These are phyloP conservation scores for Coniochaeta sp. DNA, from an alignment of 2,329 filamentous ascomycete genomes.

Conservation along the genomic window DNA sequence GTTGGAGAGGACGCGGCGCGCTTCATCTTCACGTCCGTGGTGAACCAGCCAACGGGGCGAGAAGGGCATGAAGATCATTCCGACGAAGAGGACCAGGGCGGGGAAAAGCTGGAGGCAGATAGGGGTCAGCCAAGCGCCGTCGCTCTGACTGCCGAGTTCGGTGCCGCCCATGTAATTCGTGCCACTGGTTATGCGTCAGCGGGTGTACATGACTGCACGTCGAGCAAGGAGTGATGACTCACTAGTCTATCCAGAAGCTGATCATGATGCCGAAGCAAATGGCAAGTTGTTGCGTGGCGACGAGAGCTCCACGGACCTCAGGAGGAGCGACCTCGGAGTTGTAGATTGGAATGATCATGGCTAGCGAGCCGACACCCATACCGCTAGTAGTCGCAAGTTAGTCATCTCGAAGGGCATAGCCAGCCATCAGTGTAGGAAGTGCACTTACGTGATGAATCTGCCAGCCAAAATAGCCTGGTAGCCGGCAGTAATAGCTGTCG, in stretches of 20 bases:
- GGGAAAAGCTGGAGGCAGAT: slow-evolving; percentile 65
- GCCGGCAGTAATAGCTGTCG: slow-evolving; percentile 48
- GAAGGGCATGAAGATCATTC: slow-evolving; percentile 76
- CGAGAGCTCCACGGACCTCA: slow-evolving; percentile 37
- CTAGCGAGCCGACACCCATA: slow-evolving; percentile 61
- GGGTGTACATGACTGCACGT: slow-evolving; percentile 9
- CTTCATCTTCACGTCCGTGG: slow-evolving; percentile 61
- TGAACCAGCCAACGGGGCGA: slow-evolving; percentile 70
- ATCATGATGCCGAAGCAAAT: slow-evolving; percentile 58
- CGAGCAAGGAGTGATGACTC: slow-evolving; percentile 10
- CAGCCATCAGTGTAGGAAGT: background rate
- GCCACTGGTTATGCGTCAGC: slow-evolving; percentile 30
- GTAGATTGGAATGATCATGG: slow-evolving; percentile 49
- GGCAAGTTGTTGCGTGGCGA: slow-evolving; percentile 42
- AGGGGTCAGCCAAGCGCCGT: slow-evolving; percentile 68
- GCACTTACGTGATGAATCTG: slow-evolving; percentile 55
- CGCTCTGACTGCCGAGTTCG: slow-evolving; percentile 38
- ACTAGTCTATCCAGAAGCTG: slow-evolving; percentile 56
- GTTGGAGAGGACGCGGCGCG: slow-evolving; percentile 51
- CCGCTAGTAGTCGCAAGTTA: slow-evolving; percentile 26
- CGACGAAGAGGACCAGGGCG: slow-evolving; percentile 55
- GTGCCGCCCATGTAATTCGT: slow-evolving; percentile 59
- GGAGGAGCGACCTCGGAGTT: slow-evolving; percentile 41
- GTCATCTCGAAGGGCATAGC: background rate
- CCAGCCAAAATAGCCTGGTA: slow-evolving; percentile 59